Evolutionary conservation across 805 yeast species (phyloP), one percentile per base, ranked within the genome.

Genomic region (Pichia cephalocereana): DNA sequence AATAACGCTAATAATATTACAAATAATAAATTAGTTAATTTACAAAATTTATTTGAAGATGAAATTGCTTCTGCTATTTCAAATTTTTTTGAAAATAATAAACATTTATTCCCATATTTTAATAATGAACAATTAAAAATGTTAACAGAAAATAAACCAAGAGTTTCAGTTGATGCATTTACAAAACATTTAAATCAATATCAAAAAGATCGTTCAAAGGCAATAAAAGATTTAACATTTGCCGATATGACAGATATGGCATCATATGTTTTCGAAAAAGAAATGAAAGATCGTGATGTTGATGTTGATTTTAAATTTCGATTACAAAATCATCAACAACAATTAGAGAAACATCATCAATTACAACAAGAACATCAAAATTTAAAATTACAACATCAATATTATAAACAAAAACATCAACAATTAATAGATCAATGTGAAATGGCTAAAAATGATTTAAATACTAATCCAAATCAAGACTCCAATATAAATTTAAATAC

Each of bases 1-100:
- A 19, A 52, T 12, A 55, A 52, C 23, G 57, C 10, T 6, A 30
- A 54, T 30, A 58, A 53, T 37, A 54, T 56, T 23, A 54, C 57
- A n/a, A 48, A 49, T 2, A 30, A 30, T 6, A 30, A 30, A 30
- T 15, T 32, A 32, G 37, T 32, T 7, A 32, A 32, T 15, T 15
- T 32, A 32, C 37, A 32, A 15, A 32, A 32, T 6, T 15, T 32
- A 32, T 32, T 32, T 15, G 37, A 32, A 15, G 37, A 32, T 32
- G 37, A 32, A 15, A 32, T 32, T 32, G 37, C 37, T 8, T 5
- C 37, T 43, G 54, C 50, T 8, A 53, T 57, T 23, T 52, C 57
- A 0, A 48, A 49, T 30, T 53, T 58, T 14, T 44, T 54, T 15
- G 54, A 52, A 43, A 46, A 50, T 27, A 49, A 45, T 28, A 46